Evolutionary conservation across 164 flowering plant species (phyloP).

Genomic region (Liriodendron chinense): DNA sequence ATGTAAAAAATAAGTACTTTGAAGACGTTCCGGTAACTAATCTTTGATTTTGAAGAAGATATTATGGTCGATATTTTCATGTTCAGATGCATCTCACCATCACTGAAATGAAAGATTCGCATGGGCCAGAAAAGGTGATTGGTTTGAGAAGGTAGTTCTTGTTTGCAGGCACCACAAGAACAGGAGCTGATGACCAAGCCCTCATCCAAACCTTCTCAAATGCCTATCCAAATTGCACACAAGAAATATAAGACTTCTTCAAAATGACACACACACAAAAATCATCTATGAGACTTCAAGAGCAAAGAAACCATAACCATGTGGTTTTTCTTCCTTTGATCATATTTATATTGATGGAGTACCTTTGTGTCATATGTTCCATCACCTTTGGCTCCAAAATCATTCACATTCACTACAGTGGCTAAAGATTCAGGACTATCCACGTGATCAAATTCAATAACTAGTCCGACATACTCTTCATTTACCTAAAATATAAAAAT

Average conservation of each 20-base stretch:
- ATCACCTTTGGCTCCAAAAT: too few relatives aligned
- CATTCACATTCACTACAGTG: constrained; percentile 10
- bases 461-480: too few relatives aligned
- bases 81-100: constrained; percentile 39
- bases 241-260: background rate
- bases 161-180: constrained; percentile 48
- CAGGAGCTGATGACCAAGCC: constrained; percentile 51
- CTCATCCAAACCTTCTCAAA: constrained; percentile 62
- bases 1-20: background rate
- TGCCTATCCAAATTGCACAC: constrained; percentile 35
- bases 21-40: background rate
- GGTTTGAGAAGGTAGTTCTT: constrained; percentile 59
- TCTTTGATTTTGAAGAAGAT: background rate
- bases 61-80: background rate
- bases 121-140: constrained; percentile 70
- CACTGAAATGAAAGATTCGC: constrained; percentile 49
- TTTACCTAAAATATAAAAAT: too few relatives aligned
- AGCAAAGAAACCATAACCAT: background rate
- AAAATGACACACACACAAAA: background rate
- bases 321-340: background rate
- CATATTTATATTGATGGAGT: background rate
- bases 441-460: too few relatives aligned
- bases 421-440: background rate
- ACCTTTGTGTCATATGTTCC: constrained; percentile 15
- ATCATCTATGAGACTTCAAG: background rate